A percentile compares a stretch with the other conserved stretches of the same genome.
Evolutionary conservation across 1,284 basidiomycete genomes (phyloP).

Genomic region (Xerocomus amazonicus): DNA sequence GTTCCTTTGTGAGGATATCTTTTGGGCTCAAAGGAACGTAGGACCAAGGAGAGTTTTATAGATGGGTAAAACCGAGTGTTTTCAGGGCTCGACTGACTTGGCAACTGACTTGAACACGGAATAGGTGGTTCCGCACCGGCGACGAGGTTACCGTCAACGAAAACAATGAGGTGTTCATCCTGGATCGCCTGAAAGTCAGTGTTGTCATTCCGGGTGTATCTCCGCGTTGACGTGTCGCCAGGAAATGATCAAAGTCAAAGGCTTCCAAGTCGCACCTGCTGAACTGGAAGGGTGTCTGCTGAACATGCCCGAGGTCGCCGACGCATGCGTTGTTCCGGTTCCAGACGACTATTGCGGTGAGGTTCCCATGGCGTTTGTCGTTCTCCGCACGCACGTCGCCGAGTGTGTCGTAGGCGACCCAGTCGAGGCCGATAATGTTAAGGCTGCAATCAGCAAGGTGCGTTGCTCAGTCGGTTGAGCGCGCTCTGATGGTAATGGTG

Average conservation of each 20-base stretch:
- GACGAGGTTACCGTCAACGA: slow-evolving; percentile 60
- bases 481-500: background rate
- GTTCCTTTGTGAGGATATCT: background rate
- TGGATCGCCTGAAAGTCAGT: slow-evolving; percentile 65
- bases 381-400: slow-evolving; percentile 36
- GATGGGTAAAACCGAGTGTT: slow-evolving; percentile 39
- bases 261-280: slow-evolving; percentile 66
- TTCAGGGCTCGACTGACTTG: background rate
- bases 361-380: slow-evolving; percentile 57
- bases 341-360: slow-evolving; percentile 72
- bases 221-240: slow-evolving; percentile 18
- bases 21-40: slow-evolving; percentile 20
- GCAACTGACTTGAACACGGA: slow-evolving; percentile 20
- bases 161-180: slow-evolving; percentile 58
- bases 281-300: slow-evolving; percentile 72
- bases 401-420: slow-evolving; percentile 30
- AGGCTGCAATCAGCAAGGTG: slow-evolving; percentile 44
- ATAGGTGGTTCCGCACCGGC: slow-evolving; percentile 67
- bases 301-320: slow-evolving; percentile 64
- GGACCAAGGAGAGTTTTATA: slow-evolving; percentile 52
- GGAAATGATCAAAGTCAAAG: slow-evolving; percentile 65
- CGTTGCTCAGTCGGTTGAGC: slow-evolving; percentile 1
- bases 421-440: slow-evolving; percentile 32
- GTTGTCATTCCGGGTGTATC: background rate
- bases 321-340: slow-evolving; percentile 73